A percentile compares a stretch with the other conserved stretches of the same genome.
Conservation (phyloP, 768 basidiomycete genomes). For the Auriscalpium vulgare region DNA sequence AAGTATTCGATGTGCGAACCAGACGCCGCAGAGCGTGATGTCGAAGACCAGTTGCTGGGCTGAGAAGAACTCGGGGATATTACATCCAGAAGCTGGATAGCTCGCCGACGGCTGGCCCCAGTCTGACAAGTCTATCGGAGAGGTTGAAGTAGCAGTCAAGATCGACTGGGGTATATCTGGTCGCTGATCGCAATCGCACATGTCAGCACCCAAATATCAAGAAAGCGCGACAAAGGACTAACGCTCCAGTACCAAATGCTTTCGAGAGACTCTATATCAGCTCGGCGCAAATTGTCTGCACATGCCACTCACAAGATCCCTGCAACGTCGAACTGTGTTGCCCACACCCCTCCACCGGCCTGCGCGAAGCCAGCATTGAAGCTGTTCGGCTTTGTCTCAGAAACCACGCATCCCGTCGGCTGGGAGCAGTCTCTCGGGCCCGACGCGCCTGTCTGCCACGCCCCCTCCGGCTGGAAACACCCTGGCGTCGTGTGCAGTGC, state of each 20-base stretch:
- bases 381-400: slow-evolving; percentile 29
- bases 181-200: slow-evolving; percentile 21
- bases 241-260: slow-evolving; percentile 47
- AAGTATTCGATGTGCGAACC: slow-evolving; percentile 24
- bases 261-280: neutral
- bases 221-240: slow-evolving; percentile 7
- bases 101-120: slow-evolving; percentile 41
- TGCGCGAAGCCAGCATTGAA: slow-evolving; percentile 35
- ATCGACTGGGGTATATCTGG: slow-evolving; percentile 29
- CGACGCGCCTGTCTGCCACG: slow-evolving; percentile 28
- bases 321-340: slow-evolving; percentile 56
- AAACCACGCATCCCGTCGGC: slow-evolving; percentile 29
- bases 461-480: slow-evolving; percentile 25
- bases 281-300: neutral
- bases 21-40: slow-evolving; percentile 49
- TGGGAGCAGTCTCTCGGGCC: slow-evolving; percentile 24
- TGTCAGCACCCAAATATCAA: too few relatives aligned
- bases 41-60: slow-evolving; percentile 47
- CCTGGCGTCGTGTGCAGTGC: slow-evolving; percentile 43
- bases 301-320: slow-evolving; percentile 36
- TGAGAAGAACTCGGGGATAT: slow-evolving; percentile 37
- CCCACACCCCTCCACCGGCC: slow-evolving; percentile 59
- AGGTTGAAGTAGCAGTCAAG: slow-evolving; percentile 21
- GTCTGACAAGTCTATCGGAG: slow-evolving; percentile 28
- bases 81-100: slow-evolving; percentile 33